Conservation (phyloP, 768 basidiomycete species). For the Xerocomus potaroensis region DNA sequence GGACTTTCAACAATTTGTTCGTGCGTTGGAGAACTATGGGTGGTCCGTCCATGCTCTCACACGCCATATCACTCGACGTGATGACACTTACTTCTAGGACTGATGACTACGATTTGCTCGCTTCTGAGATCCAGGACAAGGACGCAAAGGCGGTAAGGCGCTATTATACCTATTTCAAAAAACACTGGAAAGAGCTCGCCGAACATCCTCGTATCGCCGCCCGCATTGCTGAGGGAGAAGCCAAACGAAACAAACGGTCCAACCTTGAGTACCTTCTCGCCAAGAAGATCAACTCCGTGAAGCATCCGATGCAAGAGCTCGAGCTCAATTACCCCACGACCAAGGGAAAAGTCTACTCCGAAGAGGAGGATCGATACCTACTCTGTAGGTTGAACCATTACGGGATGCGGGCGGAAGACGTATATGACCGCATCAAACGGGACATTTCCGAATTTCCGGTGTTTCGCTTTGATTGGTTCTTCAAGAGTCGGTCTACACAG, state of each 20-base stretch:
- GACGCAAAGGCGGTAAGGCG: constrained; percentile 67
- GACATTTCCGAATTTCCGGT: constrained; percentile 97
- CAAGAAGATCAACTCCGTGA: constrained; percentile 77
- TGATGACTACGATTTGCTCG: constrained; percentile 62
- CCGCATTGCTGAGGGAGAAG: constrained; percentile 87
- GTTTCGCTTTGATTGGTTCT: constrained; percentile 98
- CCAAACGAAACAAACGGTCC: constrained; percentile 82
- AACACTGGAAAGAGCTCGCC: constrained; percentile 72
- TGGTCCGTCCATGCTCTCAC: constrained; percentile 47
- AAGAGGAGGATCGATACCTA: constrained; percentile 96
- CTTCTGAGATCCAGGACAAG: constrained; percentile 83
- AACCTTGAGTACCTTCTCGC: constrained; percentile 75
- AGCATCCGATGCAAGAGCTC: constrained; percentile 95
- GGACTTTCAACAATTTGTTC: constrained; percentile 90
- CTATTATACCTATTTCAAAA: constrained; percentile 83
- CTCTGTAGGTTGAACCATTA: constrained; percentile 87
- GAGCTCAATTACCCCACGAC: constrained; percentile 93
- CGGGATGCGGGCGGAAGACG: constrained; percentile 83
- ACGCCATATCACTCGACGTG: background rate
- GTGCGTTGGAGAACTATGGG: constrained; percentile 74
- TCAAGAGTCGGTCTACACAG: constrained; percentile 80
- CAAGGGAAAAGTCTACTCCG: constrained; percentile 94
- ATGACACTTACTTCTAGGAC: constrained; percentile 48
- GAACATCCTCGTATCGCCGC: constrained; percentile 78
- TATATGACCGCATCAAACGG: constrained; percentile 92